Base-by-base conservation (phyloP, 495 filamentous ascomycete genomes). In the Hypomontagnella submonticulosa region DNA sequence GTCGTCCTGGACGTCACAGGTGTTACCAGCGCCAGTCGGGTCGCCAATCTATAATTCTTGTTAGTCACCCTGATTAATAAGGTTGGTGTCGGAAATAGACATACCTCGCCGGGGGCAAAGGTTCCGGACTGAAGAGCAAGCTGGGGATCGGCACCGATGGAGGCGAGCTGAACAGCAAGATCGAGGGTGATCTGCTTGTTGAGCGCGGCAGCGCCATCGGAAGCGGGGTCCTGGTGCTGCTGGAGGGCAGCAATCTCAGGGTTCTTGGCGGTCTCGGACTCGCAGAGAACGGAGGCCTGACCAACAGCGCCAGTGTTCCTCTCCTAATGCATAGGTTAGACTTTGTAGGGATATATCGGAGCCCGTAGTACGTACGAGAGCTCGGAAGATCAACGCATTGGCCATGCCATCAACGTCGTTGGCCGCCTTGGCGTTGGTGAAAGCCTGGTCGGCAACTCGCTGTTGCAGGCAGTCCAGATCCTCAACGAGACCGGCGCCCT, bases 381-480 rank as follows among this genome's bases (percentile, higher is more conserved):
- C 82, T 52, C 84, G 83, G 75, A 81, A 90, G 52, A 88, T 76
- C 57, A 90, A 76, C 41, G 87, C 87, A 54, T 81, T 80, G 32
- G 78, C 73, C 83, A 82, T 81, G 57, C 82, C 83, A 8, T 82
- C 73, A 16, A 88, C 68, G 69, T 89, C 84, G 30, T 79, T 79
- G 46, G 84, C 84, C 4, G 75, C 87, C 72, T 89, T 88, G 44
- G 86, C 84, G 67, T 90, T 90, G 72, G 87, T 88, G 73, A 89
- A 89, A 64, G 87, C 87, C 73, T 87, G 86, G 76, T 89, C 87
- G 49, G 88, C 87, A 18, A 84, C 81, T 48, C 84, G 85, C 73
- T 89, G 86, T 71, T 89, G 85, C 16, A 90, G 81, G 70, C 87
- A 90, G 75, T 88, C 85, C 40, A 83, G 61, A 67, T 89, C 83